Evolutionary conservation across 164 flowering plant species (phyloP).

Genomic region (Nymphaea thermarum): DNA sequence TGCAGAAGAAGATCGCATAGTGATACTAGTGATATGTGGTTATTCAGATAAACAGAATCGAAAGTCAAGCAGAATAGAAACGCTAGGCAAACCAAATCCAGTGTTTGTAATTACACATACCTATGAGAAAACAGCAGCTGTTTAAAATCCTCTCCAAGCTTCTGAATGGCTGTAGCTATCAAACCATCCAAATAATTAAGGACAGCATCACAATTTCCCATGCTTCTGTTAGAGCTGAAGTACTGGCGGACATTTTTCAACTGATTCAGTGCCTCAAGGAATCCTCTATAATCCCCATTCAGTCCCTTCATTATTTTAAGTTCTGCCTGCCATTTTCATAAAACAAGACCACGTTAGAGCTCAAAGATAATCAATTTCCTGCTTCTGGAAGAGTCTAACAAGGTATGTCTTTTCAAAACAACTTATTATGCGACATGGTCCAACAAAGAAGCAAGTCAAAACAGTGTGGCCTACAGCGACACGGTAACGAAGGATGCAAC

Average conservation of each 20-base stretch:
- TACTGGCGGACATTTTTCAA: conserved; percentile 54
- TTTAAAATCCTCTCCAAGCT: conserved; percentile 85
- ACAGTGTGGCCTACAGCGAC: background rate
- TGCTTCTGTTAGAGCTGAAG: conserved; percentile 60
- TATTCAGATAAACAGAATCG: background rate
- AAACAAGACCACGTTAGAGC: too few species aligned
- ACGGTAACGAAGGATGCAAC: background rate
- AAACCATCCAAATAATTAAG: conserved; percentile 67
- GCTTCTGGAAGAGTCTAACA: background rate
- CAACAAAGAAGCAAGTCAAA: background rate
- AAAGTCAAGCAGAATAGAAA: background rate
- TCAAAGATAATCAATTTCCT: too few species aligned
- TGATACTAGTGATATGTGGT: too few species aligned
- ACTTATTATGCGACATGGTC: background rate
- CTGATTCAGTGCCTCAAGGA: conserved; percentile 82
- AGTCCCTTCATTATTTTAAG: conserved; percentile 89
- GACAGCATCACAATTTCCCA: conserved; percentile 68
- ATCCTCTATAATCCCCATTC: conserved; percentile 85
- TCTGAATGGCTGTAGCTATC: conserved; percentile 68
- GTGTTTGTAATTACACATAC: conserved; percentile 14
- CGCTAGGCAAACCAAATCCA: background rate
- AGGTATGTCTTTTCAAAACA: background rate
- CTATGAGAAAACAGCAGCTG: conserved; percentile 64
- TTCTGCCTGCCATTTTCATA: conserved; percentile 50
- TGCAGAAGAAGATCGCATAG: too few species aligned